Evolutionary conservation across 139 green algal genomes (phyloP).

Genomic region (Yamagishiella unicocca): DNA sequence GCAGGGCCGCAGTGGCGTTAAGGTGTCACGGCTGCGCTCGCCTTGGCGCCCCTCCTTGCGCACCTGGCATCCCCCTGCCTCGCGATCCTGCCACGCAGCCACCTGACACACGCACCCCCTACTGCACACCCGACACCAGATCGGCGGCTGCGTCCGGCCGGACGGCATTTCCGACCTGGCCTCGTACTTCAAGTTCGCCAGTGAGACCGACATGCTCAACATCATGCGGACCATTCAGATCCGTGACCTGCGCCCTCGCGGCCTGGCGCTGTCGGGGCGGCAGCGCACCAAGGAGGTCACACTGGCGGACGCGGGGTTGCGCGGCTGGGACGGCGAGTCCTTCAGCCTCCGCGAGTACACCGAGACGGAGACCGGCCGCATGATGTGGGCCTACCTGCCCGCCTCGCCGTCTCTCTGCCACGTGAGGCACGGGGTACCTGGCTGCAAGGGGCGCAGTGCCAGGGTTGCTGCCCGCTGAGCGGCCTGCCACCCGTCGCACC

Average conservation of each 20-base stretch:
- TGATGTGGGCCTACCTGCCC: constrained; percentile 21
- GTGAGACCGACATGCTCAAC: constrained; percentile 22
- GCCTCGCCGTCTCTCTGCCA: constrained; percentile 4
- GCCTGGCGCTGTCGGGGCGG: constrained; percentile 11
- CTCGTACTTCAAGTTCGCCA: constrained; percentile 11
- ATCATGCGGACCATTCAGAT: neutral
- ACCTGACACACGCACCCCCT: neutral
- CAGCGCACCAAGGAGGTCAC: constrained; percentile 16
- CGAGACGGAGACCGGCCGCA: constrained; percentile 17
- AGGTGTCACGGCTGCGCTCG: too few relatives aligned
- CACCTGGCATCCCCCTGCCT: too few relatives aligned
- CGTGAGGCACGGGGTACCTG: too few relatives aligned
- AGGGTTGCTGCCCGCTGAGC: too few relatives aligned
- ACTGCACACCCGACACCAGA: too few relatives aligned
- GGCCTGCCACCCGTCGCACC: too few relatives aligned
- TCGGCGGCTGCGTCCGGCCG: constrained; percentile 34
- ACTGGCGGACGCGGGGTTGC: constrained; percentile 25
- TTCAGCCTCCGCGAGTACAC: constrained; percentile 32
- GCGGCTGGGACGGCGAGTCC: constrained; percentile 32
- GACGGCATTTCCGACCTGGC: constrained; percentile 33
- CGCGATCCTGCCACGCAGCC: too few relatives aligned
- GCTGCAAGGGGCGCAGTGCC: too few relatives aligned
- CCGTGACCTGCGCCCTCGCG: constrained; percentile 41
- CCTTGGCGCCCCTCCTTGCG: too few relatives aligned
- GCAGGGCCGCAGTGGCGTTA: too few relatives aligned